Base-by-base conservation (phyloP, 495 filamentous ascomycete species). In the Patellaria atrata region DNA sequence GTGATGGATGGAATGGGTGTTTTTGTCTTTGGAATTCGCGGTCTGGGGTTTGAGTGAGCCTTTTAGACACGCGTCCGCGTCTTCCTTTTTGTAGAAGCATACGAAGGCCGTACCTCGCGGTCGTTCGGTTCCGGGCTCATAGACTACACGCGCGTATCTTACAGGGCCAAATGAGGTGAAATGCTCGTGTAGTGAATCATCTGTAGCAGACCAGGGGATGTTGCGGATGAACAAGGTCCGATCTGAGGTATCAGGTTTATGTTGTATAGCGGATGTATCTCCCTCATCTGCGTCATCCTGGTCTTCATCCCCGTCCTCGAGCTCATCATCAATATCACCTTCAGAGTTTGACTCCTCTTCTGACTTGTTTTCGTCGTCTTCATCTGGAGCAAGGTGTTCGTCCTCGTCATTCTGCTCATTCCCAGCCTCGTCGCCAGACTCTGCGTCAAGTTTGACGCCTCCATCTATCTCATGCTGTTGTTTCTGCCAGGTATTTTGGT, bases 91-190 rank as follows among this genome's bases (percentile, higher is more conserved):
- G 61, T 74, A 79, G 64, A 96, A 96, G 56, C 82, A 89, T 12
- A 93, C 85, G 50, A 99, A 99, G 2, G 80, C 89, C 3, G 89
- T 94, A 18, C 89, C 89, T 23, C 78, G 80, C 2, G 89, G 82
- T 10, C 79, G 72, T 41, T 82, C 82, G 2, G 82, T 93, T 16
- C 75, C 71, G 17, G 60, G 70, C 50, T 99, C 89, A 38, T 86
- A 62, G 18, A 99, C 91, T 17, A 92, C 71, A 23, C 91, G 67
- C 14, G 85, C 86, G 53, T 94, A 99, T 15, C 83, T 68, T 31
- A 96, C 60, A 1, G 65, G 64, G 25, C 89, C 89, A 44, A 99
- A 99, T 43, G 73, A 63, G 7, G 59, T 54, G 48, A 99, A 99
- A 48, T 93, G 84, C 19, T 77, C 68, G 43, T 81, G 74, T 13